A percentile compares a stretch with the other conserved stretches of the same genome.
Evolutionary conservation across 352 stramenopile genomes (phyloP).

Genomic region (Pythium coloratum): DNA sequence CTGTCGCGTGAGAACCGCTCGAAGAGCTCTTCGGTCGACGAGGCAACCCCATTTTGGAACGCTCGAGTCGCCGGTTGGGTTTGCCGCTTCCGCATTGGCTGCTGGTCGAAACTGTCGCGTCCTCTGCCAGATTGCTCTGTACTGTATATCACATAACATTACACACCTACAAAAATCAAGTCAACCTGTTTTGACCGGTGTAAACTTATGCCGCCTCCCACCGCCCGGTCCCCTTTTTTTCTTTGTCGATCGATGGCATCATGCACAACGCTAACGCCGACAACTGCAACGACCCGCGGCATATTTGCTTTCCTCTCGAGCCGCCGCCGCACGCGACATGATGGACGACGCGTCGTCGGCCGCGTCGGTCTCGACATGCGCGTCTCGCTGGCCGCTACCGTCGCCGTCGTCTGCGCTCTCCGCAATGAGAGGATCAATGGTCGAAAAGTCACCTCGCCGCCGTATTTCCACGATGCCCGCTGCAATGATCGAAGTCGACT

Average conservation of each 20-base stretch:
- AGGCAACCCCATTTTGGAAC: conserved; percentile 3
- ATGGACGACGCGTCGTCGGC: not conserved
- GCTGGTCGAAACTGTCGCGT: conserved; percentile 3
- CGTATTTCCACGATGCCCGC: not conserved
- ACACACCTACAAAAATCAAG: not conserved
- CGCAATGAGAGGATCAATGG: not conserved
- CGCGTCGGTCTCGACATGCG: not conserved
- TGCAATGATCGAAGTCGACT: conserved; percentile 39
- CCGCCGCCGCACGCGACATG: conserved; percentile 4
- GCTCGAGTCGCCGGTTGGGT: not conserved
- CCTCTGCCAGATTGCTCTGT: not conserved
- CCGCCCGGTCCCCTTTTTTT: conserved; percentile 6
- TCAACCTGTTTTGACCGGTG: not conserved
- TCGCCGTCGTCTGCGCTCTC: not conserved
- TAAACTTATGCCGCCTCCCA: not conserved
- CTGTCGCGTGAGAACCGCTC: not conserved
- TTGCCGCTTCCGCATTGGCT: not conserved
- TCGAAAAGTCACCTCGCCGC: not conserved
- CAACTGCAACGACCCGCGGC: not conserved
- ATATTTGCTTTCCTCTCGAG: not conserved
- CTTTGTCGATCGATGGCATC: not conserved
- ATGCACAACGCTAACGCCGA: not conserved
- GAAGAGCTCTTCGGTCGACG: not conserved
- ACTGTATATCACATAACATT: not conserved
- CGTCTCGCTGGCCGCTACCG: not conserved